Percentiles rank a stretch among this genome's conserved stretches.
Conservation (phyloP, 129 eudicot species). For the Ambrosia trifida region DNA sequence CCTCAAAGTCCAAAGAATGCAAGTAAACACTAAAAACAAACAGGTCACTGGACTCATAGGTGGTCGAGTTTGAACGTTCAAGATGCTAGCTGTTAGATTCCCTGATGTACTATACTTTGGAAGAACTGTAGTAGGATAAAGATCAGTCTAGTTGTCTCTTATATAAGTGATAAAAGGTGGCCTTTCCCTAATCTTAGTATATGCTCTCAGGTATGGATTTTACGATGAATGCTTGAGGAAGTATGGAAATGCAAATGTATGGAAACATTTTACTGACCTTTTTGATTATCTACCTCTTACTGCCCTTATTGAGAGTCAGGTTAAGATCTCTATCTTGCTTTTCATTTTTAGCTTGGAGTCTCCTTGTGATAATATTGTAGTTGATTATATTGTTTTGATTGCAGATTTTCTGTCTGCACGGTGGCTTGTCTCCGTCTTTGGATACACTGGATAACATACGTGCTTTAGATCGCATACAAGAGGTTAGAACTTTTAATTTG, state of each 20-base stretch:
- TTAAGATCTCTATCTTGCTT: constrained; percentile 14
- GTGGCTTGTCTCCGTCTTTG: constrained; percentile 90
- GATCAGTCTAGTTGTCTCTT: background rate
- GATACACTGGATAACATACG: constrained; percentile 88
- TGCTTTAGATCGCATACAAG: constrained; percentile 88
- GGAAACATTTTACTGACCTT: constrained; percentile 86
- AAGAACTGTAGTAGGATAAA: background rate
- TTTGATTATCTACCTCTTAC: constrained; percentile 86
- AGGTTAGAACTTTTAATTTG: constrained; percentile 39
- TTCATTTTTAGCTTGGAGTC: constrained; percentile 15
- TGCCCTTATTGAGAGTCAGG: constrained; percentile 92
- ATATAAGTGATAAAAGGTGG: constrained; percentile 1
- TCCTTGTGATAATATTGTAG: background rate
- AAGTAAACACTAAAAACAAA: background rate
- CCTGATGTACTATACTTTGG: background rate
- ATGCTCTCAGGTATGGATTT: constrained; percentile 74
- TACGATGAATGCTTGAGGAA: constrained; percentile 88
- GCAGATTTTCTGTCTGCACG: constrained; percentile 90
- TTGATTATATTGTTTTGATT: constrained; percentile 14
- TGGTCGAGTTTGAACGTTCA: constrained; percentile 6
- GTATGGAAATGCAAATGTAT: constrained; percentile 83
- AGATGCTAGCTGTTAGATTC: constrained; percentile 1
- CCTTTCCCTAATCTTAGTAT: constrained; percentile 14
- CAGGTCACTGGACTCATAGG: constrained; percentile 7
- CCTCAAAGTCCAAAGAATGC: background rate